Percentiles rank a stretch among this genome's conserved stretches.
These are phyloP conservation scores for Sporodiniella umbellata DNA, from an alignment of 371 early-diverging fungal species.

Conservation along the genomic window DNA sequence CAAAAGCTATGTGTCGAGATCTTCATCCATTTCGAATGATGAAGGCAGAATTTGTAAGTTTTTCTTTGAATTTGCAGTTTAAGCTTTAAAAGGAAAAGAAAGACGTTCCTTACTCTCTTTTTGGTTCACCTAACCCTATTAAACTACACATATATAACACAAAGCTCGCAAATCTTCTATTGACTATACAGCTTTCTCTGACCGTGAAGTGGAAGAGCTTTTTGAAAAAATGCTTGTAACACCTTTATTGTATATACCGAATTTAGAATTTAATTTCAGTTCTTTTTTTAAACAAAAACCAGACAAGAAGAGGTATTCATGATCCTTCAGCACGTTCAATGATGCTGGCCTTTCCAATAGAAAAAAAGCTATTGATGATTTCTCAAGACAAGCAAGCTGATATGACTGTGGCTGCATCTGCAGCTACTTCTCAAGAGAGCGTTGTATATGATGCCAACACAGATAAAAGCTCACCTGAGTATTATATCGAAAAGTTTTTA, in stretches of 20 bases:
- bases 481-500: slow-evolving; percentile 57
- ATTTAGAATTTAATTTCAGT: too few relatives aligned
- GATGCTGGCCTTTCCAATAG: slow-evolving; percentile 42
- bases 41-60: slow-evolving; percentile 6
- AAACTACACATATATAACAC: slow-evolving; percentile 5
- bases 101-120: neutral
- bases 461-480: slow-evolving; percentile 65
- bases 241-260: neutral
- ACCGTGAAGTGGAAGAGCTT: slow-evolving; percentile 35
- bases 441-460: slow-evolving; percentile 14
- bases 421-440: slow-evolving; percentile 17
- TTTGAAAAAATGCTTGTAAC: slow-evolving; percentile 54
- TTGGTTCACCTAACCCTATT: too few relatives aligned
- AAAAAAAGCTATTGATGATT: slow-evolving; percentile 52
- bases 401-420: slow-evolving; percentile 13
- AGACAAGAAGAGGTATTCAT: slow-evolving; percentile 49
- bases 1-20: slow-evolving; percentile 17
- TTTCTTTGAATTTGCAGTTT: neutral
- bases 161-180: slow-evolving; percentile 8
- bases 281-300: neutral
- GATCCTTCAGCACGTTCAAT: slow-evolving; percentile 31
- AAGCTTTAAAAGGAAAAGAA: too few relatives aligned
- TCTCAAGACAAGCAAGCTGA: slow-evolving; percentile 48
- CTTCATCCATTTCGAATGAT: slow-evolving; percentile 21
- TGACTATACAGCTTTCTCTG: slow-evolving; percentile 15